Evolutionary conservation across 441 rosid genomes (phyloP), one percentile per base, ranked within the genome.

Genomic region (Gossypium davidsonii): DNA sequence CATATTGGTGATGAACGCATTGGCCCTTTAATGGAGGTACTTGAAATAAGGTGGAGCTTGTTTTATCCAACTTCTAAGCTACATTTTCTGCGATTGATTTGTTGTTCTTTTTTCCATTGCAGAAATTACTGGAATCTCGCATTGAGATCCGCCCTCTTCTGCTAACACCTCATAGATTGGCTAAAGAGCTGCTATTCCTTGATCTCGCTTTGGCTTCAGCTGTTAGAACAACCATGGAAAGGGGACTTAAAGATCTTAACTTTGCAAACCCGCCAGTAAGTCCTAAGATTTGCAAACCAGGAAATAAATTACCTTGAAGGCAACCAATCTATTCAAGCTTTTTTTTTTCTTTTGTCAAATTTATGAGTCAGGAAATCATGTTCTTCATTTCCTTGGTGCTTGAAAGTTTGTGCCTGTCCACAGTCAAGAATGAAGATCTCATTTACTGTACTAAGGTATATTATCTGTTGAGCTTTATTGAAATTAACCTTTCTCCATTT

Each of bases 181-280:
- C 85, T 51, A 89, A 85, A 81, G 85, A 89, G 71, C 77, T 86
- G 31, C 79, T 89, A 23, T 89, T 89, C 74, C 80, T 89, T 51
- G 91, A 87, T 85, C 82, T 89, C 46, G 88, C 94, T 31, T 83
- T 92, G 81, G 89, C 85, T 66, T 92, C 94, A 1, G 81, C 88
- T 49, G 81, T 87, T 70, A 89, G 81, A 81, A 89, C 91, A 78
- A 82, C 87, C 37, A 80, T 89, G 77, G 96, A 92, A 83, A 87
- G 86, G 80, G 87, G 88, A 82, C 79, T 86, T 28, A 83, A 68
- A 82, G 79, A 85, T 71, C 80, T 89, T 62, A 84, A 81, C 76
- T 83, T 79, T 73, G 74, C 77, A 64, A 70, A 69, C 60, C 86
- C 89, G 37, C 88, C 80, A 17, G 96, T 90, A 81, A 60, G 31